Percentiles rank a stretch among this genome's conserved stretches.
phyloP scores from a whole-genome alignment of 2,329 filamentous ascomycete genomes.

The Helotiales sp. region DNA sequence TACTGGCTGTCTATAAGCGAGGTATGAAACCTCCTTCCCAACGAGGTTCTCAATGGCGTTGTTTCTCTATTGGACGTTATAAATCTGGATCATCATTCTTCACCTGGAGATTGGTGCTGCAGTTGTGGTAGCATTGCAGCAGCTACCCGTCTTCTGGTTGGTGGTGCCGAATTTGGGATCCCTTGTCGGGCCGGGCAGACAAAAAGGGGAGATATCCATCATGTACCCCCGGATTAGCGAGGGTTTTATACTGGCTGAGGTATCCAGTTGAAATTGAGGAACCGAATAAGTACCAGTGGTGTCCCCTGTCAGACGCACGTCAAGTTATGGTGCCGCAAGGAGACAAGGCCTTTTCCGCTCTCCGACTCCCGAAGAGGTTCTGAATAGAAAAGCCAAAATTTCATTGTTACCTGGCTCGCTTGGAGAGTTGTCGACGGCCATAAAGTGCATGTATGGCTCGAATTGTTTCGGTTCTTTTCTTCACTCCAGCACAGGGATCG shows the following conservation, averaged over 20 bases:
- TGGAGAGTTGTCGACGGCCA: neutral
- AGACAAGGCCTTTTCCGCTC: neutral
- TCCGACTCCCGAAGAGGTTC: neutral
- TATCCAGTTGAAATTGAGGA: neutral
- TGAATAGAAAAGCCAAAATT: neutral
- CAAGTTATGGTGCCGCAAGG: neutral
- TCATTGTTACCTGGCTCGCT: neutral
- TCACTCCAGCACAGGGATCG: neutral
- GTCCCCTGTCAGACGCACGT: neutral
- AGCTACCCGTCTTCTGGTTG: neutral
- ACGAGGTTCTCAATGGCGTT: slow-evolving; percentile 3
- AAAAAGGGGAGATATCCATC: neutral
- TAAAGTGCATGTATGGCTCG: neutral
- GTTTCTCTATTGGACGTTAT: neutral
- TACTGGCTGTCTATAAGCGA: neutral
- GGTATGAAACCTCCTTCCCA: neutral
- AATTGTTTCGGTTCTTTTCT: neutral
- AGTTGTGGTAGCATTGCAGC: neutral
- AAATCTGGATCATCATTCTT: slow-evolving; percentile 5
- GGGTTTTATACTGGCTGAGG: neutral
- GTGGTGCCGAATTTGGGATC: neutral
- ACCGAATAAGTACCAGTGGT: neutral
- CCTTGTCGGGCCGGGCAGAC: neutral
- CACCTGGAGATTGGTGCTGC: neutral
- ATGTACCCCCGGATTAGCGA: neutral